A percentile compares a stretch with the other conserved stretches of the same genome.
Conservation (phyloP, 169 alveolate species). For the Eimeria necatrix region DNA sequence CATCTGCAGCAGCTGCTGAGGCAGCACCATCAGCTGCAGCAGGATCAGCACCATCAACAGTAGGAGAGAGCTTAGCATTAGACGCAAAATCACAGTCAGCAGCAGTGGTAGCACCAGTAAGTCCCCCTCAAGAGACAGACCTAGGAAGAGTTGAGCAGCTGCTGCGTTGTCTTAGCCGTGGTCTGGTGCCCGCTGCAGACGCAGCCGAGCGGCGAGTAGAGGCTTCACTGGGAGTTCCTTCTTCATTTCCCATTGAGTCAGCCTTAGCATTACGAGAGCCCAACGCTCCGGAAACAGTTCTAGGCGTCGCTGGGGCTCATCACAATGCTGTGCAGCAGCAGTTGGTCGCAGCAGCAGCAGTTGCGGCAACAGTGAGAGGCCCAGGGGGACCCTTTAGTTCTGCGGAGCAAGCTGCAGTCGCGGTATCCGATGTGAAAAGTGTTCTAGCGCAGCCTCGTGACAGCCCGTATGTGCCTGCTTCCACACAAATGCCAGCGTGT, state of each 20-base stretch:
- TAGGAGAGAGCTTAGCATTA: not conserved
- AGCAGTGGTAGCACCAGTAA: constrained; percentile 36
- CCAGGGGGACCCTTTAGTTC: not conserved
- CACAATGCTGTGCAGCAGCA: not conserved
- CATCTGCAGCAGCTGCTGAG: not conserved
- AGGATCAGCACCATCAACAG: constrained; percentile 11
- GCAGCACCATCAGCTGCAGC: constrained; percentile 32
- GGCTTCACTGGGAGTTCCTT: constrained; percentile 3
- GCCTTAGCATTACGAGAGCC: not conserved
- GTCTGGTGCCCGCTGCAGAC: constrained; percentile 1
- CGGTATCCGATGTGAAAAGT: too few relatives aligned
- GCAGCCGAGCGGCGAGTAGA: not conserved
- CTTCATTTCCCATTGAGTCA: not conserved
- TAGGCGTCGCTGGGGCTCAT: constrained; percentile 5
- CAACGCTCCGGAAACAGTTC: not conserved
- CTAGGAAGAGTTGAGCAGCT: constrained; percentile 52
- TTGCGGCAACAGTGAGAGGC: constrained; percentile 1
- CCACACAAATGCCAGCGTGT: too few relatives aligned
- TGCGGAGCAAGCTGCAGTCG: too few relatives aligned
- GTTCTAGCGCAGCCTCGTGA: too few relatives aligned
- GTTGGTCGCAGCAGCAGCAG: constrained; percentile 1
- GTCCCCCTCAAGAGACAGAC: not conserved
- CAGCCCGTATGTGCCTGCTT: too few relatives aligned
- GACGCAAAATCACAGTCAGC: not conserved
- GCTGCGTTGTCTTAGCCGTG: constrained; percentile 63